These are phyloP conservation scores for Pulveroboletus sp. DNA, from an alignment of 768 basidiomycete species.

Conservation along the genomic window DNA sequence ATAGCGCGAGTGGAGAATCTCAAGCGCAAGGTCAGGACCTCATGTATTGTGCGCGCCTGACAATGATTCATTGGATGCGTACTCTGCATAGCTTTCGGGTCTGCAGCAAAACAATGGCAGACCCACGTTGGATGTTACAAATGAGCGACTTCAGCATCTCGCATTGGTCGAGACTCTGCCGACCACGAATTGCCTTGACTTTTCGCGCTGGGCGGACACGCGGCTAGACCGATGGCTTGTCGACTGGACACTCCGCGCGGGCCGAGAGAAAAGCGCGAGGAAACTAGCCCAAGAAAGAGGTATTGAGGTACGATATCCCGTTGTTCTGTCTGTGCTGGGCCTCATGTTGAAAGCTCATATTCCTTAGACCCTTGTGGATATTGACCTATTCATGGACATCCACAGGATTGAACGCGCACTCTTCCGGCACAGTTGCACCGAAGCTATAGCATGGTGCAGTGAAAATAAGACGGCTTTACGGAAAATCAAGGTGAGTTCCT, in stretches of 20 bases:
- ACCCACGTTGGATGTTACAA: constrained; percentile 68
- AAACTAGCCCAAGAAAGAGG: constrained; percentile 69
- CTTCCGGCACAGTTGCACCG: constrained; percentile 67
- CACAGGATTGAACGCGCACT: constrained; percentile 82
- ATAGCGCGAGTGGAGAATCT: constrained; percentile 70
- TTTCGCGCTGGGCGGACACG: constrained; percentile 71
- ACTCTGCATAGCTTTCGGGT: constrained; percentile 40
- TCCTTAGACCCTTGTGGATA: constrained; percentile 75
- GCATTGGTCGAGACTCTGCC: constrained; percentile 55
- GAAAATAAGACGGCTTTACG: constrained; percentile 92
- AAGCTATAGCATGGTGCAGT: constrained; percentile 92
- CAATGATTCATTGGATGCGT: constrained; percentile 14
- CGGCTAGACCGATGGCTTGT: constrained; percentile 86
- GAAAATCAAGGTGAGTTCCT: constrained; percentile 69
- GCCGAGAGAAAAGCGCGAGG: constrained; percentile 71
- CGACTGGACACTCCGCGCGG: constrained; percentile 84
- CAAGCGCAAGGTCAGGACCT: constrained; percentile 74
- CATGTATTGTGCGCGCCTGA: constrained; percentile 9
- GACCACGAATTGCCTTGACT: constrained; percentile 49
- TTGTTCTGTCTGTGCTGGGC: constrained; percentile 12
- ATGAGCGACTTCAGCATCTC: constrained; percentile 72
- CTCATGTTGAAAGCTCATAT: constrained; percentile 16
- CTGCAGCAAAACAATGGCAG: constrained; percentile 42
- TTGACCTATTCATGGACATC: constrained; percentile 88
- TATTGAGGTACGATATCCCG: constrained; percentile 61